These are phyloP conservation scores for Marsdenia floribunda DNA, from an alignment of 257 asterid genomes.

Conservation along the genomic window DNA sequence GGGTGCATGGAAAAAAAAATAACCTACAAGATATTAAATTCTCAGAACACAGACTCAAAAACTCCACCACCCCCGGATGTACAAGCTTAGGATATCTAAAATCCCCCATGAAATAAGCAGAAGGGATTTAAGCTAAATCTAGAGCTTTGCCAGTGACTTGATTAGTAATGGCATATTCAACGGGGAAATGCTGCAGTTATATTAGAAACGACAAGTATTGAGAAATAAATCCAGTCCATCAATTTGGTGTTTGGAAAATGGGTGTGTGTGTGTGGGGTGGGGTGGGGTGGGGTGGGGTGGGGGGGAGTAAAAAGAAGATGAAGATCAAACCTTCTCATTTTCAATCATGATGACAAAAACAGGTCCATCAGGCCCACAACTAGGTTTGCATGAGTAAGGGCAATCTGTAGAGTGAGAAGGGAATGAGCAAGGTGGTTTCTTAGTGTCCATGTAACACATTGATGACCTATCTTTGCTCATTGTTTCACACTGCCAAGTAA, in stretches of 20 bases:
- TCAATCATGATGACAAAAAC: conserved; percentile 74
- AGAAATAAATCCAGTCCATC: neutral
- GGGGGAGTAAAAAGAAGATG: neutral
- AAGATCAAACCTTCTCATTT: conserved; percentile 68
- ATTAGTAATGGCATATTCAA: neutral
- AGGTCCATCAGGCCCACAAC: conserved; percentile 69
- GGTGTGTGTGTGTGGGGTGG: too few species aligned
- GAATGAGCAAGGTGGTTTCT: conserved; percentile 68
- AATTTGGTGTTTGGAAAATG: neutral
- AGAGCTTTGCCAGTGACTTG: neutral
- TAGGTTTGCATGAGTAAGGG: conserved; percentile 68
- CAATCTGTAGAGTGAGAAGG: conserved; percentile 82
- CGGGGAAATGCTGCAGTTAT: too few species aligned
- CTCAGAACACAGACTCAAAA: neutral
- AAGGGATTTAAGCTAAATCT: neutral
- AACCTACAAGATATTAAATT: neutral
- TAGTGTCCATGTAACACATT: conserved; percentile 39
- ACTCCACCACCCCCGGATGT: neutral
- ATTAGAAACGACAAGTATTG: neutral
- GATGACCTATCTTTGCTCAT: conserved; percentile 55
- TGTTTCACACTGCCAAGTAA: conserved; percentile 94
- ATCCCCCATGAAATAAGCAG: neutral
- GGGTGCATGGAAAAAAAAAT: neutral
- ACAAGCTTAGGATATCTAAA: neutral
- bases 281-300: too few species aligned